These are phyloP conservation scores for Brassica napus DNA, from an alignment of 345 rosid species.

Conservation along the genomic window Da-Ae NC_063445.1:8633501-8634000, in stretches of 20 bases:
- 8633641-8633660: background rate
- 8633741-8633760: slow-evolving; percentile 7
- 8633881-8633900: slow-evolving; percentile 39
- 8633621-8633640: background rate
- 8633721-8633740: background rate
- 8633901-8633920: slow-evolving; percentile 39
- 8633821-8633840: slow-evolving; percentile 36
- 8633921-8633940: slow-evolving; percentile 31
- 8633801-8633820: slow-evolving; percentile 44
- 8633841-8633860: slow-evolving; percentile 38
- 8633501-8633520: background rate
- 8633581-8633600: background rate
- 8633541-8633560: background rate
- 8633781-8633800: slow-evolving; percentile 19
- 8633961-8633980: slow-evolving; percentile 32
- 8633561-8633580: background rate
- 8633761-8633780: slow-evolving; percentile 5
- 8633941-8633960: slow-evolving; percentile 26
- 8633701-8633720: background rate
- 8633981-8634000: slow-evolving; percentile 21
- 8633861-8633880: slow-evolving; percentile 45
- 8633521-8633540: background rate
- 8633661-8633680: background rate
- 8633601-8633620: background rate
- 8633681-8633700: background rate